A percentile compares a stretch with the other conserved stretches of the same genome.
Evolutionary conservation across 176 grass and related monocot genomes (phyloP).

Genomic region (Dendrocalamus sinicus): DNA sequence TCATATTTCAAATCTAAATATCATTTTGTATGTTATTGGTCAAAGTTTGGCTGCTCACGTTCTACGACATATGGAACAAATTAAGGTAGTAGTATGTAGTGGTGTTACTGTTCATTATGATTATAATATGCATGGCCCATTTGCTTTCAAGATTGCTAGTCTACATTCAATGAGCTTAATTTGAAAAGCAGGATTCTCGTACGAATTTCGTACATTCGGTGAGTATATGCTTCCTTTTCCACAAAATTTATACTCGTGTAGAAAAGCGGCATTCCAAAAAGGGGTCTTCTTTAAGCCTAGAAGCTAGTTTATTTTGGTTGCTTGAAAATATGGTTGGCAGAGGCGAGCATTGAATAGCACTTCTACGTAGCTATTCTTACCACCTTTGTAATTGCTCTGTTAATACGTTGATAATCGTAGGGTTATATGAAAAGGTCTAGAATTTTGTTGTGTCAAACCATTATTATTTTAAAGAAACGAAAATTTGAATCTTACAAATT

Average conservation of each 20-base stretch:
- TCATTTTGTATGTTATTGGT: too few species aligned
- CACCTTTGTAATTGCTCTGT: neutral
- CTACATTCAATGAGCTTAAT: neutral
- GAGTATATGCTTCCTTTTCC: neutral
- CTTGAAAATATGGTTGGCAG: conserved; percentile 25
- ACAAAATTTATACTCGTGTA: neutral
- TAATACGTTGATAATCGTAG: neutral
- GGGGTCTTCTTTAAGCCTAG: neutral
- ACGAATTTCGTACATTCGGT: neutral
- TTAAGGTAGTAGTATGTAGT: neutral
- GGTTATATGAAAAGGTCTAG: too few species aligned
- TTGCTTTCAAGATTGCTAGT: neutral
- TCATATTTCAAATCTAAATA: neutral
- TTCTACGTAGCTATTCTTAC: neutral
- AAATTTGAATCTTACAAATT: too few species aligned
- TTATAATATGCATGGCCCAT: neutral
- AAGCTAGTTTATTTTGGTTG: neutral
- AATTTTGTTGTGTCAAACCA: too few species aligned
- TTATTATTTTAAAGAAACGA: too few species aligned
- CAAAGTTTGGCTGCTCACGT: neutral
- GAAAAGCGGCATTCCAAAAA: neutral
- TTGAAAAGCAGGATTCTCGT: neutral
- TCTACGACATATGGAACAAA: too few species aligned
- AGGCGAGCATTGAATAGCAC: neutral
- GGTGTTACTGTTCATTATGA: neutral